Percentiles rank a stretch among this genome's conserved stretches.
These are phyloP conservation scores for Citrus trifoliata DNA, from an alignment of 345 rosid species.

Conservation along the genomic window DNA sequence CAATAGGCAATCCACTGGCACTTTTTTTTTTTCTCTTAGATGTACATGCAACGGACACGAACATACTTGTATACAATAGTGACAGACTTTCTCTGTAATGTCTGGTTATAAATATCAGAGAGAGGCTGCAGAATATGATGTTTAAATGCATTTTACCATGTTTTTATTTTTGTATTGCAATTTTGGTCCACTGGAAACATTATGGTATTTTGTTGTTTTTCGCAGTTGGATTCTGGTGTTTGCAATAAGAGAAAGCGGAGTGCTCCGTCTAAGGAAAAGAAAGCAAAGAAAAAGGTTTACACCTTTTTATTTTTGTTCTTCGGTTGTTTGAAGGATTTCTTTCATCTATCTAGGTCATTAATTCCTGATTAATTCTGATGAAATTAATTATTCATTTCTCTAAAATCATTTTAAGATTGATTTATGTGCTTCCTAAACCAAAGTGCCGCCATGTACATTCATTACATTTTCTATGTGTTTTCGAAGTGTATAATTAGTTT, in stretches of 20 bases:
- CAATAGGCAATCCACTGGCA: background rate
- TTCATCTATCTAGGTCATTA: background rate
- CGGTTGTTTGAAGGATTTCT: background rate
- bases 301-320: background rate
- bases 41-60: background rate
- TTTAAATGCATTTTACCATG: background rate
- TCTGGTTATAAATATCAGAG: background rate
- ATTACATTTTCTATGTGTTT: background rate
- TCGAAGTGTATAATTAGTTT: conserved; percentile 1
- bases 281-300: conserved; percentile 63
- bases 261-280: conserved; percentile 41
- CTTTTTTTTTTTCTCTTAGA: background rate
- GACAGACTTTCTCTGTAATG: background rate
- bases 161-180: background rate
- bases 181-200: background rate
- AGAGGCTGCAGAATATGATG: background rate
- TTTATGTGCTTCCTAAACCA: conserved; percentile 4
- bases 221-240: conserved; percentile 29
- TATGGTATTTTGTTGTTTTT: conserved; percentile 1
- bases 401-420: background rate
- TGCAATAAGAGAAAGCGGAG: conserved; percentile 43
- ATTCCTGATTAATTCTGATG: background rate
- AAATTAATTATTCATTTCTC: background rate
- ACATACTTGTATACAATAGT: background rate
- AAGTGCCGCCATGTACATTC: background rate